These are phyloP conservation scores for Lepidium didymum DNA, from an alignment of 345 rosid species.

Conservation along the genomic window DNA sequence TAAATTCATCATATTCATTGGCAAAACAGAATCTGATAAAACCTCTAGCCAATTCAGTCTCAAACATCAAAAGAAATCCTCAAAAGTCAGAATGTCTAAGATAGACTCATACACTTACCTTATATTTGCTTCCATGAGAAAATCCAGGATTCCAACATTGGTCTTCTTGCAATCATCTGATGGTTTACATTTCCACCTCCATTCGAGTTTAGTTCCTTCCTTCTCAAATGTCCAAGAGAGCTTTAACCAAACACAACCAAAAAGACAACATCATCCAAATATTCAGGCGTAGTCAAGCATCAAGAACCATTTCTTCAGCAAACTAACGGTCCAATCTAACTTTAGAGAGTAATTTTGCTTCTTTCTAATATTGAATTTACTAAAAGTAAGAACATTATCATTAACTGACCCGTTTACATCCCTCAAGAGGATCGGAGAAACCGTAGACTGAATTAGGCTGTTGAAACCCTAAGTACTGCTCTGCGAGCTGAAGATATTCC, in stretches of 20 bases:
- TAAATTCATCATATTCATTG: background rate
- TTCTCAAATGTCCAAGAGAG: conserved; percentile 89
- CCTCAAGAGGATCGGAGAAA: conserved; percentile 72
- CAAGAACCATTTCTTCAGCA: background rate
- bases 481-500: conserved; percentile 65
- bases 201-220: conserved; percentile 80
- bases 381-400: background rate
- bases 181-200: conserved; percentile 83
- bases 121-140: conserved; percentile 77
- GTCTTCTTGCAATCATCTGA: conserved; percentile 43
- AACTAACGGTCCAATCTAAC: background rate
- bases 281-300: background rate
- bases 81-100: background rate
- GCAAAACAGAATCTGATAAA: background rate
- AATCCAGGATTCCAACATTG: conserved; percentile 60
- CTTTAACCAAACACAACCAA: conserved; percentile 31
- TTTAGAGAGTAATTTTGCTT: background rate
- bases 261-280: background rate
- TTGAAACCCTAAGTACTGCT: conserved; percentile 75
- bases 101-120: conserved; percentile 51
- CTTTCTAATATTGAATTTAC: background rate
- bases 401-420: conserved; percentile 52
- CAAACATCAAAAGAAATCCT: background rate
- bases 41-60: background rate
- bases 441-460: conserved; percentile 57